A percentile compares a stretch with the other conserved stretches of the same genome.
These are phyloP conservation scores for Ogataea corticis DNA, from an alignment of 805 yeast species.

Conservation along the genomic window DNA sequence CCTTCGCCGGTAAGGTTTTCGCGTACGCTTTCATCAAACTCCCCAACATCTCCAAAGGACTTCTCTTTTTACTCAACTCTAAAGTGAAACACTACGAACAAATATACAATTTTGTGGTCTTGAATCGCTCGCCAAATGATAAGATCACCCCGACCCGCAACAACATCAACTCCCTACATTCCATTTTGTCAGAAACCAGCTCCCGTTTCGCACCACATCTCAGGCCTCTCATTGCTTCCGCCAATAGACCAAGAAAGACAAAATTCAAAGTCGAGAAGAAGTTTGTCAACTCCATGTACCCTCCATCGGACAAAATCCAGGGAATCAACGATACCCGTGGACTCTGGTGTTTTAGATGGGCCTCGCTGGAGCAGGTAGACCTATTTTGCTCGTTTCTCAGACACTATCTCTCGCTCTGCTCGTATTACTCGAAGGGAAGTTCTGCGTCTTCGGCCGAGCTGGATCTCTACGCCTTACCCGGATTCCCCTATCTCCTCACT, in stretches of 20 bases:
- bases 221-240: constrained; percentile 22
- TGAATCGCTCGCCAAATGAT: constrained; percentile 16
- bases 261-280: constrained; percentile 31
- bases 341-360: constrained; percentile 64
- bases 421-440: constrained; percentile 22
- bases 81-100: constrained; percentile 46
- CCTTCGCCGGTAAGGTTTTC: constrained; percentile 69
- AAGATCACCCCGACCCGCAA: constrained; percentile 4
- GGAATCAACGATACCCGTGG: constrained; percentile 62
- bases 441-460: constrained; percentile 12
- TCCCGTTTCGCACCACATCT: constrained; percentile 28
- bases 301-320: constrained; percentile 38
- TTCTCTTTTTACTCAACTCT: constrained; percentile 56
- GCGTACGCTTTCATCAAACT: constrained; percentile 61
- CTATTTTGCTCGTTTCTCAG: constrained; percentile 61
- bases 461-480: constrained; percentile 40
- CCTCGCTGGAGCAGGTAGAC: constrained; percentile 50
- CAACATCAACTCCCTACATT: constrained; percentile 3
- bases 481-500: constrained; percentile 44
- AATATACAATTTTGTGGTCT: constrained; percentile 23
- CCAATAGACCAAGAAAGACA: constrained; percentile 24
- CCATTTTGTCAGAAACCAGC: constrained; percentile 12
- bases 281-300: constrained; percentile 38
- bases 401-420: constrained; percentile 47
- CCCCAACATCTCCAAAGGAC: constrained; percentile 55